Evolutionary conservation across 352 stramenopile species (phyloP), one percentile per base, ranked within the genome.

Genomic region (Globisporangium nunn): DNA sequence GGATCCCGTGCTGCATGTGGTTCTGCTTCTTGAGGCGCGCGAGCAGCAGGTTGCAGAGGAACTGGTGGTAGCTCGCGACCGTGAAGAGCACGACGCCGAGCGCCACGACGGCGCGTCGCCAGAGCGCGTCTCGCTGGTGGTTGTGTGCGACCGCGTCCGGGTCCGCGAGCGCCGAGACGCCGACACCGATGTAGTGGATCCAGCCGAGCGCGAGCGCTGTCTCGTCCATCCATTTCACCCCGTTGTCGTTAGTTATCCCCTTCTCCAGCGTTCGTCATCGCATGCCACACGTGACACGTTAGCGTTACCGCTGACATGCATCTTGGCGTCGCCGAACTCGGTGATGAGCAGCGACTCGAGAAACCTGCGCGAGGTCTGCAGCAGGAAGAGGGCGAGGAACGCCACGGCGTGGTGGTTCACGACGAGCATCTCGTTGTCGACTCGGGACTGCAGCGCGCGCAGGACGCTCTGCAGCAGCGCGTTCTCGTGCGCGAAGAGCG

Each of bases 331-430:
- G 7, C 81, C 78, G 59, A 89, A 91, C 55, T 84, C 68, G 14
- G 81, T 91, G 56, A 89, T 56, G 8, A 86, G 66, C 12, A 79
- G 31, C 2, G 68, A 85, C 47, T 91, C 81, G 2, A 88, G 44
- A 49, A 83, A 86, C 35, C 81, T 64, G 2, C 81, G 71, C 10
- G 66, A 72, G 12, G 67, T 74, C 54, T 91, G 81, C 0, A 85
- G 23, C 15, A 67, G 61, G 43, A 87, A 85, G 28, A 91, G 56
- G 30, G n/a, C 47, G 31, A 88, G 55, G 40, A 87, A 78, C 29
- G 62, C 39, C 33, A 81, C 58, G 8, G 60, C 71, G 53, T 85
- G 66, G 28, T 52, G 43, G 45, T 75, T 68, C 40, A 87, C 68
- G n/a, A 46, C 41, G 29, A 80, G 58, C 14, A 50, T 11, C 7